These are phyloP conservation scores for Plasmopara halstedii DNA, from an alignment of 352 stramenopile genomes.

Conservation along the genomic window DNA sequence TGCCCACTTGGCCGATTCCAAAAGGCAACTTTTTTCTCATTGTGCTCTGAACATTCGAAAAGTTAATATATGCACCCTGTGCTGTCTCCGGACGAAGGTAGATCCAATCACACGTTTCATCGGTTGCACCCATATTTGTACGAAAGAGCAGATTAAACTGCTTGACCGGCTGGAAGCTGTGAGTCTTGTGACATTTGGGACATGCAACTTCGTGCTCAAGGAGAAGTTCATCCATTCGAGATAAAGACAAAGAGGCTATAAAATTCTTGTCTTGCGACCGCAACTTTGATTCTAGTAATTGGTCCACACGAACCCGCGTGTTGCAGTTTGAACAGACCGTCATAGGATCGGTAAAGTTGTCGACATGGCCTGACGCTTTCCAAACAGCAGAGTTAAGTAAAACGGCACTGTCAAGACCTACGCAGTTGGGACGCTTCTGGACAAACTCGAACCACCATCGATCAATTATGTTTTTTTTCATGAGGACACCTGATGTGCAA, in stretches of 20 bases:
- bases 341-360: conserved; percentile 98
- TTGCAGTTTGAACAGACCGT: conserved; percentile 94
- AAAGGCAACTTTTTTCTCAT: conserved; percentile 92
- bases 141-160: conserved; percentile 98
- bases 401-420: conserved; percentile 94
- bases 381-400: conserved; percentile 94
- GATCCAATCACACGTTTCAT: conserved; percentile 81
- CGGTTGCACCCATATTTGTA: conserved; percentile 92
- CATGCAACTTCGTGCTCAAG: conserved; percentile 38
- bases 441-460: conserved; percentile 96
- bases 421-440: conserved; percentile 88
- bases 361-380: conserved; percentile 93
- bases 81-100: conserved; percentile 97
- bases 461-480: conserved; percentile 98
- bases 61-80: conserved; percentile 98
- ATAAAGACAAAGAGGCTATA: conserved; percentile 40
- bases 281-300: conserved; percentile 53
- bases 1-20: conserved; percentile 95
- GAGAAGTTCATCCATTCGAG: conserved; percentile 57
- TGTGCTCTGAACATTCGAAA: conserved; percentile 90
- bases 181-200: conserved; percentile 39
- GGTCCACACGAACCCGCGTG: conserved; percentile 65
- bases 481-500: conserved; percentile 61
- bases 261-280: conserved; percentile 35
- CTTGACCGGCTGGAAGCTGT: conserved; percentile 72